phyloP scores from a whole-genome alignment of 352 stramenopile genomes.

The Globisporangium takayamanum region DNA sequence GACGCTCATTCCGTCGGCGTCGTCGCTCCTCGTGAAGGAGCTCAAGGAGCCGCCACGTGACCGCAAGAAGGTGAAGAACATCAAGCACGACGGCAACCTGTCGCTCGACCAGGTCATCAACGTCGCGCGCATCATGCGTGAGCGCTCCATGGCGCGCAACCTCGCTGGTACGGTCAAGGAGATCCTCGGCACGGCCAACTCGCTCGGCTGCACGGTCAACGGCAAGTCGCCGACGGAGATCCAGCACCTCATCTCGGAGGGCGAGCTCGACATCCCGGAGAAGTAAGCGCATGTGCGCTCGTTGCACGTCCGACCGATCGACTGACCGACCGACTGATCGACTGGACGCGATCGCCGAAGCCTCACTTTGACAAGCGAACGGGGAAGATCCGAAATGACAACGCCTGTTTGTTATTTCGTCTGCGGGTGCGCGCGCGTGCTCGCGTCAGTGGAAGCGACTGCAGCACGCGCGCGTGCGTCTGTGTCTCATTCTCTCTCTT shows the following conservation, averaged over 20 bases:
- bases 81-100: slow-evolving; percentile 99
- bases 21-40: slow-evolving; percentile 99
- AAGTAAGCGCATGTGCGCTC: slow-evolving; percentile 65
- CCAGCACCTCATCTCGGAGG: slow-evolving; percentile 94
- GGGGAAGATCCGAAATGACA: slow-evolving; percentile 13
- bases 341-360: slow-evolving; percentile 1
- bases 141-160: slow-evolving; percentile 95
- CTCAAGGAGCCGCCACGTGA: slow-evolving; percentile 99
- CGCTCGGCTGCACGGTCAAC: slow-evolving; percentile 99
- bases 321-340: slow-evolving; percentile 2
- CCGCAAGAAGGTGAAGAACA: slow-evolving; percentile 99
- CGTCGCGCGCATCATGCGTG: slow-evolving; percentile 96
- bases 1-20: slow-evolving; percentile 96
- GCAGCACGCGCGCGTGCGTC: neutral
- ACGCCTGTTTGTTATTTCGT: slow-evolving; percentile 14
- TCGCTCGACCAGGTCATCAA: slow-evolving; percentile 99
- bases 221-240: slow-evolving; percentile 96
- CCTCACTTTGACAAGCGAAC: slow-evolving; percentile 8
- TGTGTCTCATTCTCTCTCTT: neutral
- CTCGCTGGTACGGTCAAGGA: slow-evolving; percentile 98
- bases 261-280: slow-evolving; percentile 96
- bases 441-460: neutral
- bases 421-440: neutral
- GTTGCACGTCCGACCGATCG: neutral
- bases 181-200: slow-evolving; percentile 98